Conservation (phyloP, 2,329 filamentous ascomycete genomes). For the Alternaria conjuncta region DNA sequence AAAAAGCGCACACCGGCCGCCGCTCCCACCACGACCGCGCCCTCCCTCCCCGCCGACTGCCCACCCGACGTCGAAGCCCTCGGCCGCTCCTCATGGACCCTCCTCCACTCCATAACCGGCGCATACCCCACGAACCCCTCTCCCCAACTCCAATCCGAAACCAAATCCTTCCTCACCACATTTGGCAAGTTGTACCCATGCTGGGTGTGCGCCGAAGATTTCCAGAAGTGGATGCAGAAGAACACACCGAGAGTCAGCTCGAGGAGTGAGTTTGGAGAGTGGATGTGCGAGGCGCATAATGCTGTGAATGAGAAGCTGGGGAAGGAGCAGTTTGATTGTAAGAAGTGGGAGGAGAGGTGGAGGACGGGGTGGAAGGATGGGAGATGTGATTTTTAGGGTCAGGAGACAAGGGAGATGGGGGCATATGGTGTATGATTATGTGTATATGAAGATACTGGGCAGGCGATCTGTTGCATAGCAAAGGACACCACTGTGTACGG, state of each 20-base stretch:
- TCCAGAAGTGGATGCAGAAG: constrained; percentile 77
- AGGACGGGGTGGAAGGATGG: constrained; percentile 83
- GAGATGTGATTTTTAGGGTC: constrained; percentile 61
- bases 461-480: constrained; percentile 6
- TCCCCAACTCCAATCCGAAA: constrained; percentile 73
- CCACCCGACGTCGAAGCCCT: constrained; percentile 89
- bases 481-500: constrained; percentile 9
- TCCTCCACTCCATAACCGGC: constrained; percentile 90
- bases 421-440: constrained; percentile 10
- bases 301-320: constrained; percentile 88
- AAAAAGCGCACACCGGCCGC: constrained; percentile 44
- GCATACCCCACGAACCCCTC: constrained; percentile 78
- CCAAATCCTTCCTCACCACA: constrained; percentile 76
- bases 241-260: constrained; percentile 69
- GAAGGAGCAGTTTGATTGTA: constrained; percentile 89
- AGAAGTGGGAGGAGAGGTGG: constrained; percentile 91
- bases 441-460: neutral
- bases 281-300: constrained; percentile 88
- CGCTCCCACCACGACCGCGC: constrained; percentile 41
- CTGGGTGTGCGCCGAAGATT: constrained; percentile 94
- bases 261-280: constrained; percentile 74
- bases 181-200: constrained; percentile 93
- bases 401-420: neutral
- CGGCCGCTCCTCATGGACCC: constrained; percentile 88
- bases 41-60: constrained; percentile 68